phyloP scores from a whole-genome alignment of 164 flowering plant genomes.

The Cinnamomum micranthum region DNA sequence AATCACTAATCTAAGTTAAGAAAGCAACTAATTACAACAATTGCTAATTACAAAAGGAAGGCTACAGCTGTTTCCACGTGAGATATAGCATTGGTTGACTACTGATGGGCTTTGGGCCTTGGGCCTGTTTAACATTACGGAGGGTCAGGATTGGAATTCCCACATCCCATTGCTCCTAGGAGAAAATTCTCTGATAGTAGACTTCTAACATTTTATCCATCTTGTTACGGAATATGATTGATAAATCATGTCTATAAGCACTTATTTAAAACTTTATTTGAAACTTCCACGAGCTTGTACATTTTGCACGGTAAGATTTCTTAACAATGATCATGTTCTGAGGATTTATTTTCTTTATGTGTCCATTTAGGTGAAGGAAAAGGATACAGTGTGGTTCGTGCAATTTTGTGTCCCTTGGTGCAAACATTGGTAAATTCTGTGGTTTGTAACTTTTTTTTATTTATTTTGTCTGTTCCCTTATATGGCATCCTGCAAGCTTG shows the following conservation, averaged over 20 bases:
- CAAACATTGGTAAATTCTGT: conserved; percentile 78
- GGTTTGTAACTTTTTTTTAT: neutral
- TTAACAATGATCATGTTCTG: neutral
- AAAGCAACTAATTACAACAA: too few species aligned
- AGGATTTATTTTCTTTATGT: conserved; percentile 3
- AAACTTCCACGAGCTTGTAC: neutral
- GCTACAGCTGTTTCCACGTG: too few species aligned
- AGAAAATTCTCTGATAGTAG: neutral
- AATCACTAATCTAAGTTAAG: too few species aligned
- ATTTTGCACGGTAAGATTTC: neutral
- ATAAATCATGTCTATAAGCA: neutral
- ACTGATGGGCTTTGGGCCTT: too few species aligned
- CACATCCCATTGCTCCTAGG: too few species aligned
- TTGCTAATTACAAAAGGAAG: too few species aligned
- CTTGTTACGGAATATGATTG: neutral
- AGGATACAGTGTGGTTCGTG: conserved; percentile 95
- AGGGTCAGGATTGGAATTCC: too few species aligned
- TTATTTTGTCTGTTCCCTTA: neutral
- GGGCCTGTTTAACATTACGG: too few species aligned
- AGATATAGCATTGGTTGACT: too few species aligned
- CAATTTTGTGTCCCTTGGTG: conserved; percentile 98
- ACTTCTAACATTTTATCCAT: neutral
- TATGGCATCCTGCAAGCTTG: neutral
- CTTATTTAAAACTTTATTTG: neutral
- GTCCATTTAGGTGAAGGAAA: conserved; percentile 77